Conservation (phyloP, 495 filamentous ascomycete genomes). For the Penicillium paradoxum region DNA sequence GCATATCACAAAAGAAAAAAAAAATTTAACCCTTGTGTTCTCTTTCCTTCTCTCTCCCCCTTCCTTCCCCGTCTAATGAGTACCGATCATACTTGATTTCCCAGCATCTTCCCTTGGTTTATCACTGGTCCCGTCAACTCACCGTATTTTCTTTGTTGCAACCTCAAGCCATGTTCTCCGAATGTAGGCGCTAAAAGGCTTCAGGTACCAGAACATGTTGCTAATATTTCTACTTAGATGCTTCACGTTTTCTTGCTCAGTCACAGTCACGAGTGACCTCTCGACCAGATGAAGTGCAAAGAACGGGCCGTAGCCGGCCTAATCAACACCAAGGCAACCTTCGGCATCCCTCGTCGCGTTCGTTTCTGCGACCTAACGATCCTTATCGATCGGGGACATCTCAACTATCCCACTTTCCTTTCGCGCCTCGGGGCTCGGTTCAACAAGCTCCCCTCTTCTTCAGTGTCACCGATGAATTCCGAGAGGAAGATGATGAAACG, state of each 20-base stretch:
- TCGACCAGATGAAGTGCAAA: constrained; percentile 54
- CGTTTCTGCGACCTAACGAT: constrained; percentile 53
- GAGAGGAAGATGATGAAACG: constrained; percentile 84
- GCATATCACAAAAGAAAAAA: not conserved
- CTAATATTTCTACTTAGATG: constrained; percentile 55
- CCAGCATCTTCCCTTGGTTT: constrained; percentile 2
- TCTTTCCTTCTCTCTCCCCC: not conserved
- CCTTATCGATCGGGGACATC: constrained; percentile 68
- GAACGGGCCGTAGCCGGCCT: constrained; percentile 46
- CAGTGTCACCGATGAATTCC: constrained; percentile 74
- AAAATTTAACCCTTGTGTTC: not conserved
- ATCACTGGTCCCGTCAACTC: constrained; percentile 15
- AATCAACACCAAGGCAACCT: constrained; percentile 37
- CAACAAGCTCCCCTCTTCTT: constrained; percentile 89
- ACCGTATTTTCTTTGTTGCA: constrained; percentile 12
- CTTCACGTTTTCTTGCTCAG: constrained; percentile 94
- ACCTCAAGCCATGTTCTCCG: constrained; percentile 77
- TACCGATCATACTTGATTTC: not conserved
- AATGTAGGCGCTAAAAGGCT: constrained; percentile 61
- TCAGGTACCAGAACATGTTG: not conserved
- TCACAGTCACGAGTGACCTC: constrained; percentile 82
- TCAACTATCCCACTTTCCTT: constrained; percentile 68
- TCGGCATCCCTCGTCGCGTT: constrained; percentile 44
- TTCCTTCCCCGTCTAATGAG: not conserved
- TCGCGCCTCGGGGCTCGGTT: constrained; percentile 64